Evolutionary conservation across 306 rosid genomes (phyloP), one percentile per base, ranked within the genome.

Genomic region (Alnus rubra): DNA sequence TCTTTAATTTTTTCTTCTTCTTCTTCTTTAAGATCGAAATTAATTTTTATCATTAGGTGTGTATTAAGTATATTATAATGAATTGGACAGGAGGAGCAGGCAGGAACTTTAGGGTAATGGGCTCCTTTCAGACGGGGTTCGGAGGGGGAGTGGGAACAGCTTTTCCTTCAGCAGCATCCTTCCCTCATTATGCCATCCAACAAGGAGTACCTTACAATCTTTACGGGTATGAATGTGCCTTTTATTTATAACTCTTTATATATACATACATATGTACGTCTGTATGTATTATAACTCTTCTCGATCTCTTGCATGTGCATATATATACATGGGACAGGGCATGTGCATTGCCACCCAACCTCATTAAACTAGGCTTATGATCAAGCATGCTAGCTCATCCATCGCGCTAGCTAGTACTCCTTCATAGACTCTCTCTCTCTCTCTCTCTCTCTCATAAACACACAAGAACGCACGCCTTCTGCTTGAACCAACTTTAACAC

Each of bases 101-200:
- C n/a, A 88, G 97, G 81, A 92, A 89, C 83, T 89, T 92, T 79
- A 91, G 98, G 87, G 97, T 87, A 79, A 88, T 91, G 94, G 90
- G 97, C 60, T 84, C 92, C 51, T 89, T 86, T 81, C 98, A 90
- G 88, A 92, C 92, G 74, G 98, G 98, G 50, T 88, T 90, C 79
- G 97, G 94, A 80, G 97, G 90, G 15, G 86, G 88, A 83, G 96
- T 84, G 64, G 94, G 91, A 81, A 76, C 97, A 39, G 89, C 94
- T 79, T 91, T 91, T 88, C 87, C 92, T 76, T 92, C 97, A 59
- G 87, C 98, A 65, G 75, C 99, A 78, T 85, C 97, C 87, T 93
- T 92, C 82, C 97, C 98, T 89, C 97, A 90, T 89, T 92, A 92
- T 90, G 97, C 97, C 71, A 86, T 90, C 88, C 97, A 89, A 80